These are phyloP conservation scores for Kodamaea fungicola DNA, from an alignment of 1,139 yeast species.

Conservation along the genomic window DNA sequence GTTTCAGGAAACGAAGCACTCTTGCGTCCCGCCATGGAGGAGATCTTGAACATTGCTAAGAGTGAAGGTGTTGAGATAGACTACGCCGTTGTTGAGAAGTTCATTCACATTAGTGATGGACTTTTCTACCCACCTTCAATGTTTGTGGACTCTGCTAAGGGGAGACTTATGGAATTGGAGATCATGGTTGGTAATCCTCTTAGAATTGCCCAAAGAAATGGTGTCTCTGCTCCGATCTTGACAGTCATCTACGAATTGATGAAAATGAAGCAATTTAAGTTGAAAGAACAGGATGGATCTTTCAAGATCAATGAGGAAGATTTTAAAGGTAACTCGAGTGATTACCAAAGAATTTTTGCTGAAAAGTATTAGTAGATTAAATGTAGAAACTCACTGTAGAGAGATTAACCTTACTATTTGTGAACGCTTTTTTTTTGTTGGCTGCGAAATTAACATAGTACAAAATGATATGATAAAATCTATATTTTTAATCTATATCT, in stretches of 20 bases:
- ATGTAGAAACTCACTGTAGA: not conserved
- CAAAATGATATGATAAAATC: not conserved
- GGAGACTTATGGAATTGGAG: slow-evolving; percentile 68
- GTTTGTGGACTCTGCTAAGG: slow-evolving; percentile 67
- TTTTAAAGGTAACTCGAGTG: slow-evolving; percentile 29
- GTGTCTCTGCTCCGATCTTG: slow-evolving; percentile 58
- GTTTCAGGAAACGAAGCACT: slow-evolving; percentile 49
- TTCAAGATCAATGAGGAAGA: slow-evolving; percentile 29
- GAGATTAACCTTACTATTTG: not conserved
- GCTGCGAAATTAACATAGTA: not conserved
- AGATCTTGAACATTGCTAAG: slow-evolving; percentile 58
- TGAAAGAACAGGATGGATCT: slow-evolving; percentile 51
- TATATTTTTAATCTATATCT: not conserved
- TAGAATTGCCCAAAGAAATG: slow-evolving; percentile 51
- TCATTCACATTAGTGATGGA: slow-evolving; percentile 61
- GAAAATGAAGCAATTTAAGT: slow-evolving; percentile 55
- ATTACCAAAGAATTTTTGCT: slow-evolving; percentile 25
- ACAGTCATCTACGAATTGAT: slow-evolving; percentile 54
- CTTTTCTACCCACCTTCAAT: slow-evolving; percentile 69
- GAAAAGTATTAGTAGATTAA: slow-evolving; percentile 6
- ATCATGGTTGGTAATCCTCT: slow-evolving; percentile 72
- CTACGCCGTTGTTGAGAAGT: slow-evolving; percentile 39
- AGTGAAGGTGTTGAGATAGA: slow-evolving; percentile 57
- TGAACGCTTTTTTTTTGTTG: not conserved
- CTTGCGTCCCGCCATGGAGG: slow-evolving; percentile 63